A percentile compares a stretch with the other conserved stretches of the same genome.
Evolutionary conservation across 2,329 filamentous ascomycete species (phyloP).

Genomic region (Tetracladium maxilliforme): DNA sequence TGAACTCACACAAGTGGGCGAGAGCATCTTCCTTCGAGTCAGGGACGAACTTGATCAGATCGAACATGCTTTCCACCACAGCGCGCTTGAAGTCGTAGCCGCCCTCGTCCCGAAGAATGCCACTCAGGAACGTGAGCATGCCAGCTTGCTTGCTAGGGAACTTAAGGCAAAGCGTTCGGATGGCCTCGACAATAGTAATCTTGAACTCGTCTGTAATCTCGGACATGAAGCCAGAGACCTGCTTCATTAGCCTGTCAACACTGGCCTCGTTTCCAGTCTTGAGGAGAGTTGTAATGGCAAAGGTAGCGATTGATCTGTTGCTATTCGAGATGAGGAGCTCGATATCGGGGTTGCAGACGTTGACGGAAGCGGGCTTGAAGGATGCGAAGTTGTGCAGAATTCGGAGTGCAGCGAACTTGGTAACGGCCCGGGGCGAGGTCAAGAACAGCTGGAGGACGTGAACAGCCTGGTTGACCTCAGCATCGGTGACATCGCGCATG

Average conservation of each 20-base stretch:
- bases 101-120: conserved; percentile 91
- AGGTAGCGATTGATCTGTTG: conserved; percentile 95
- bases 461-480: conserved; percentile 80
- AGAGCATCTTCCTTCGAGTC: conserved; percentile 72
- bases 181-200: conserved; percentile 98
- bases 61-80: conserved; percentile 98
- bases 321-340: conserved; percentile 92
- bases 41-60: conserved; percentile 96
- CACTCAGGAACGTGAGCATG: conserved; percentile 93
- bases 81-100: conserved; percentile 97
- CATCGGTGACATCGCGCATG: conserved; percentile 83
- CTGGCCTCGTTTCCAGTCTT: conserved; percentile 98
- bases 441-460: conserved; percentile 95
- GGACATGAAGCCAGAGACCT: conserved; percentile 95
- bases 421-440: conserved; percentile 86
- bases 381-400: conserved; percentile 94
- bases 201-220: conserved; percentile 99
- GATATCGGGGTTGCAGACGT: conserved; percentile 92
- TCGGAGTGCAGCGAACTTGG: conserved; percentile 92
- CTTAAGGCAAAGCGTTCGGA: conserved; percentile 90
- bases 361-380: conserved; percentile 87
- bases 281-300: conserved; percentile 92
- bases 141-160: conserved; percentile 97
- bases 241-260: conserved; percentile 95
- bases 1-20: conserved; percentile 94